A percentile compares a stretch with the other conserved stretches of the same genome.
Conservation (phyloP, 1,139 yeast species). For the Zygosaccharomyces sapae region DNA sequence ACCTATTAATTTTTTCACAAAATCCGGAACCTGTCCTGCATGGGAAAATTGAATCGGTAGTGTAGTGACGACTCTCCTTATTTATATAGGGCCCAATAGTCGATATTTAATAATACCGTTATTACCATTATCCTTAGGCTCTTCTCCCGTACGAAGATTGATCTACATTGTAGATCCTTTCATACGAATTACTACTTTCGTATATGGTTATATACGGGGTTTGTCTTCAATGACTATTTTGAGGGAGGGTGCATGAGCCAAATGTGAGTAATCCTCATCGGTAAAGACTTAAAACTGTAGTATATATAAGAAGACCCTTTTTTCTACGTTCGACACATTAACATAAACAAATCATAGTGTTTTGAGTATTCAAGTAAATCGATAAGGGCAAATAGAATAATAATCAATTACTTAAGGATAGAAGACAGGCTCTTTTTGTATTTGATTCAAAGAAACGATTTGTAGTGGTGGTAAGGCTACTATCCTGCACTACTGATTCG, state of each 20-base stretch:
- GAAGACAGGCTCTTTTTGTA: too few species aligned
- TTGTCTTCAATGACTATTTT: slow-evolving; percentile 4
- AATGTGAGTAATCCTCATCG: slow-evolving; percentile 7
- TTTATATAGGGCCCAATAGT: too few species aligned
- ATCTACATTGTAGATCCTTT: not conserved
- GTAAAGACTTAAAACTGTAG: not conserved
- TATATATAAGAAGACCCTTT: not conserved
- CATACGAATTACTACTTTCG: not conserved
- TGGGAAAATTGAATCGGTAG: too few species aligned
- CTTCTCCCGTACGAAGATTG: not conserved
- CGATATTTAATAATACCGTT: not conserved
- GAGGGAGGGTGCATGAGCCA: slow-evolving; percentile 2
- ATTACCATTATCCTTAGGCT: not conserved
- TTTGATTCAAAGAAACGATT: not conserved
- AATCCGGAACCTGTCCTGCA: too few species aligned
- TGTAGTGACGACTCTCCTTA: too few species aligned
- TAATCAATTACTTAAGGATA: too few species aligned
- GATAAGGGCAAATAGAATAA: too few species aligned
- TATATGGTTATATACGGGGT: slow-evolving; percentile 1
- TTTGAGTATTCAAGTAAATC: too few species aligned
- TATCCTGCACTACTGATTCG: not conserved
- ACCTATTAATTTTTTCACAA: too few species aligned
- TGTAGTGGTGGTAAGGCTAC: not conserved
- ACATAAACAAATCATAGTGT: too few species aligned
- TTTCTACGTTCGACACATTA: not conserved